Percentiles rank a stretch among this genome's conserved stretches.
Evolutionary conservation across 2,329 filamentous ascomycete genomes (phyloP).

Genomic region (Xylariaceae sp.): DNA sequence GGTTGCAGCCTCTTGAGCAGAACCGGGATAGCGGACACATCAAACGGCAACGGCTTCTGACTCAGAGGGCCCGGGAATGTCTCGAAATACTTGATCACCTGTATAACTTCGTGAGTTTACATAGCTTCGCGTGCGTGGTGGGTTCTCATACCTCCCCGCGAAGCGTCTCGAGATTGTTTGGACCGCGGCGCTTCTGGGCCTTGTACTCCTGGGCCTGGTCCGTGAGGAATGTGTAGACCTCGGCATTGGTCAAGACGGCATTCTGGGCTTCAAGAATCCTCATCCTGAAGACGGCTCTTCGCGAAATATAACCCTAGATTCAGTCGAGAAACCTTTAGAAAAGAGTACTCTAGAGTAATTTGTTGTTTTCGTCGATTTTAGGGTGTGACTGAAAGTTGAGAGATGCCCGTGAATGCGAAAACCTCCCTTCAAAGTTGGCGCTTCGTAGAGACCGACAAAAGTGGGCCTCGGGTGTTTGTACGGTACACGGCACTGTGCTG

Average conservation of each 20-base stretch:
- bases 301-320: neutral
- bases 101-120: conserved; percentile 2
- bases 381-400: neutral
- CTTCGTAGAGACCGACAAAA: neutral
- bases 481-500: neutral
- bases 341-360: neutral
- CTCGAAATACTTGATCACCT: conserved; percentile 60
- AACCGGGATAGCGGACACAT: conserved; percentile 45
- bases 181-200: conserved; percentile 47
- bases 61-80: conserved; percentile 53
- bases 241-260: conserved; percentile 66
- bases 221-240: conserved; percentile 63
- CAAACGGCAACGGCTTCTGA: conserved; percentile 52
- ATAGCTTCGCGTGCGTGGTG: neutral
- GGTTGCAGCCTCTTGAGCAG: conserved; percentile 53
- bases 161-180: conserved; percentile 56
- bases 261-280: conserved; percentile 70
- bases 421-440: neutral
- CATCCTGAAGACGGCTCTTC: conserved; percentile 39
- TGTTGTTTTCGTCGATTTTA: neutral
- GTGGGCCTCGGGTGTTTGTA: neutral
- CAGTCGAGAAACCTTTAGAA: too few species aligned
- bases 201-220: conserved; percentile 53
- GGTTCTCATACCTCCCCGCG: conserved; percentile 55
- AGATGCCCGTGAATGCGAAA: neutral